Conservation (phyloP, 371 early-diverging fungal genomes). For the Haplosporangium sp. region DNA sequence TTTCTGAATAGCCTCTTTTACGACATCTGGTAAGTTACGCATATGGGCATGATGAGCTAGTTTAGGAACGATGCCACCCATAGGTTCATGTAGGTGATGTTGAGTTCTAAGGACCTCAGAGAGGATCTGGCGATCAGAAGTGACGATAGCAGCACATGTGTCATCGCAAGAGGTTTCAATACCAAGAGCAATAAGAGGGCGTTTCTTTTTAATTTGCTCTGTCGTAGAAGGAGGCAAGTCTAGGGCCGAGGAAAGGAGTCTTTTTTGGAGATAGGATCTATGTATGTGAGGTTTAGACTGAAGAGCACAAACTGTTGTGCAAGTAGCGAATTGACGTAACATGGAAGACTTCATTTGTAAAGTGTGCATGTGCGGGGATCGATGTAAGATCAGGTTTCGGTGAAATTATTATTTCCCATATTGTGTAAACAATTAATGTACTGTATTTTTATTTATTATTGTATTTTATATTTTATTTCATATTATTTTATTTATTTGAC, state of each 20-base stretch:
- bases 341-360: slow-evolving; percentile 6
- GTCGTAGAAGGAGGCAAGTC: too few relatives aligned
- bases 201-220: neutral
- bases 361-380: neutral
- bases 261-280: neutral
- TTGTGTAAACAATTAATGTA: too few relatives aligned
- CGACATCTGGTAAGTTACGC: slow-evolving; percentile 73
- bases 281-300: neutral
- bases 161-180: slow-evolving; percentile 91
- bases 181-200: slow-evolving; percentile 68
- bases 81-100: slow-evolving; percentile 78
- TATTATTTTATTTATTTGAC: too few relatives aligned
- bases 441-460: too few relatives aligned
- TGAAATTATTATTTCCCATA: too few relatives aligned
- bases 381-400: too few relatives aligned
- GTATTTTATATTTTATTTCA: too few relatives aligned
- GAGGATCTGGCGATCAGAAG: slow-evolving; percentile 73
- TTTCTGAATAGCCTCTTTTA: slow-evolving; percentile 70
- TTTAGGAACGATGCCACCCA: slow-evolving; percentile 87
- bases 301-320: too few relatives aligned
- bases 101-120: slow-evolving; percentile 77
- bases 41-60: slow-evolving; percentile 81
- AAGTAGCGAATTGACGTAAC: slow-evolving; percentile 19
- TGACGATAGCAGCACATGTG: slow-evolving; percentile 85
- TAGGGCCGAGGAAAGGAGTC: too few relatives aligned